A percentile compares a stretch with the other conserved stretches of the same genome.
These are phyloP conservation scores for Aeschynomene evenia DNA, from an alignment of 306 rosid species.

Conservation along the genomic window DNA sequence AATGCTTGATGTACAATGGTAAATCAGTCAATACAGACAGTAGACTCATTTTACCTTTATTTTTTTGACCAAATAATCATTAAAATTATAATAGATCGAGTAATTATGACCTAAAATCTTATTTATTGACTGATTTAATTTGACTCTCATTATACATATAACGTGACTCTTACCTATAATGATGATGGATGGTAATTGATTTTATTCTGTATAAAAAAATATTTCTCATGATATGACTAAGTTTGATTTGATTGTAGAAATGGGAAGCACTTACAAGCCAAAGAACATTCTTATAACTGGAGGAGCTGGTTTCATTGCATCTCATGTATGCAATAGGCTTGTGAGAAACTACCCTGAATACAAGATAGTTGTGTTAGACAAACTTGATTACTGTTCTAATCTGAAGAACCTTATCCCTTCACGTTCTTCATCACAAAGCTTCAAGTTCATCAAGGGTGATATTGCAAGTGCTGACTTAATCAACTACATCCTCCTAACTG, in stretches of 20 bases:
- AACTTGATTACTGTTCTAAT: constrained; percentile 38
- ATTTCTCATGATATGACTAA: no score
- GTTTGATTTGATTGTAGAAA: constrained; percentile 2
- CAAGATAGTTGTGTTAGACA: constrained; percentile 39
- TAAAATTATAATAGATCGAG: no score
- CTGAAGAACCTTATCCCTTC: constrained; percentile 36
- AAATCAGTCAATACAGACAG: no score
- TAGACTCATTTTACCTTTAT: no score
- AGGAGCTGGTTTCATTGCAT: constrained; percentile 41
- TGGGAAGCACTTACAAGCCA: constrained; percentile 25
- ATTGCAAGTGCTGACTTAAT: constrained; percentile 39
- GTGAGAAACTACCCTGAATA: constrained; percentile 24
- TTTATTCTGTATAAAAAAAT: no score
- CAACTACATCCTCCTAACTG: constrained; percentile 33
- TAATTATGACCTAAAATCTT: no score
- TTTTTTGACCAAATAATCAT: no score
- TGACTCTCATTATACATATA: no score
- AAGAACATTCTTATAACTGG: constrained; percentile 36
- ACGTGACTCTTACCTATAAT: no score
- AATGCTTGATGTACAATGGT: no score
- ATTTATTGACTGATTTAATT: no score
- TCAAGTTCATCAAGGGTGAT: constrained; percentile 43
- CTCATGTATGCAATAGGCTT: constrained; percentile 34
- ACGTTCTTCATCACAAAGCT: constrained; percentile 21
- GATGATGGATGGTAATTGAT: no score